Base-by-base conservation (phyloP, 2,329 filamentous ascomycete genomes). In the Diaporthe humulicola region DNA sequence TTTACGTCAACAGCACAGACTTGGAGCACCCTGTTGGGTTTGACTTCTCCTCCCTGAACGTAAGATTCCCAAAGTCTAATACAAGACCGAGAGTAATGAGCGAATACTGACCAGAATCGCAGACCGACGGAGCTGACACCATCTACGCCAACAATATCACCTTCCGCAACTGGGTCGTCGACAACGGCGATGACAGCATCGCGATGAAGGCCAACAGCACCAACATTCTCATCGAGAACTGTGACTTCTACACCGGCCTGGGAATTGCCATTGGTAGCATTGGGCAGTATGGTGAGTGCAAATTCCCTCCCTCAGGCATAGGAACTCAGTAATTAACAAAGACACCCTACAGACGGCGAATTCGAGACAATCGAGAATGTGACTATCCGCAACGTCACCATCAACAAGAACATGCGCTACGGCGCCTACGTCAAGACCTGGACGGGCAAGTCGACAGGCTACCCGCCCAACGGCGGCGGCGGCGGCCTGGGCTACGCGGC, bases 171-270 rank as follows among this genome's bases (percentile, higher is more conserved):
- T 45, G 71, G 54, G 66, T 40, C 61, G 75, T 76, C 42, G 66
- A 76, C 57, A 78, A 74, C 38, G 74, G 66, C 30, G 80, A 86
- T 75, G 84, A 85, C 74, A 84, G 83, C 57, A 81, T 85, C 48
- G 83, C 83, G 19, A 80, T 84, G 40, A 85, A 85, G 73, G 83
- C 83, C 3, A 86, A 86, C 75, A 84, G 81, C 38, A 83, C 81
- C 14, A 85, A 85, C 58, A 76, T 85, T 28, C 76, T 82, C n/a
- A 83, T 84, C 15, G 79, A 81, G 42, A 84, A 86, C 70, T 79
- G 84, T 14, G 83, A 81, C 12, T 85, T 83, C 75, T 79, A 85
- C 76, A 80, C 82, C 30, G 82, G 81, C 10, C 79, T 80, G 28
- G 83, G 84, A 3, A 82, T 85, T 76, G 80, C 83, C 10, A 84